phyloP scores from a whole-genome alignment of 495 filamentous ascomycete species.

The Jackrogersella minutella region DNA sequence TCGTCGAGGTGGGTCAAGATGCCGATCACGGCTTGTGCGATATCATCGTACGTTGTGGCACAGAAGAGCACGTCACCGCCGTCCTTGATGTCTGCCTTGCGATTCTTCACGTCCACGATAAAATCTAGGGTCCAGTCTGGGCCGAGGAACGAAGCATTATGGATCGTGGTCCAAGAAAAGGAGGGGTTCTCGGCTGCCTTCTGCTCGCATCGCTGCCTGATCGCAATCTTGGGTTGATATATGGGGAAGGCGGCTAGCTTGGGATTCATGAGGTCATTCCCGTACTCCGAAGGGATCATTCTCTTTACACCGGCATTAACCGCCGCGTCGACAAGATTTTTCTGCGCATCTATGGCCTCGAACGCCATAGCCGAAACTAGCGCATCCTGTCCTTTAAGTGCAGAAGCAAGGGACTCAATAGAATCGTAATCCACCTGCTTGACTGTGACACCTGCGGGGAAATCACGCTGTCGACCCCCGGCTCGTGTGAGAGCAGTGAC shows the following conservation, averaged over 20 bases:
- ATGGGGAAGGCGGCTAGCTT: slow-evolving; percentile 50
- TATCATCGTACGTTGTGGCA: slow-evolving; percentile 36
- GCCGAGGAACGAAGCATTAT: slow-evolving; percentile 53
- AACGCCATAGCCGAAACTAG: slow-evolving; percentile 58
- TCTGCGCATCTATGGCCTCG: slow-evolving; percentile 49
- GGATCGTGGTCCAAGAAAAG: slow-evolving; percentile 56
- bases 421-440: slow-evolving; percentile 63
- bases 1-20: slow-evolving; percentile 39
- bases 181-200: slow-evolving; percentile 42
- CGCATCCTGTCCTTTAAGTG: slow-evolving; percentile 62
- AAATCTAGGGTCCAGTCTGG: slow-evolving; percentile 40
- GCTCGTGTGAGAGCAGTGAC: slow-evolving; percentile 36
- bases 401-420: slow-evolving; percentile 55
- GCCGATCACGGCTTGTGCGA: slow-evolving; percentile 37
- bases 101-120: slow-evolving; percentile 40
- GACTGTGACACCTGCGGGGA: slow-evolving; percentile 52
- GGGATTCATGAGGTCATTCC: slow-evolving; percentile 44
- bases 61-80: slow-evolving; percentile 39
- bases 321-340: slow-evolving; percentile 64
- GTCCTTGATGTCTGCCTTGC: slow-evolving; percentile 38
- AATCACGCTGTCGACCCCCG: slow-evolving; percentile 8
- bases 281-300: slow-evolving; percentile 70
- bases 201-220: slow-evolving; percentile 51
- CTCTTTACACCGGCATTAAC: slow-evolving; percentile 61
- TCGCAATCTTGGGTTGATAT: slow-evolving; percentile 51